Evolutionary conservation across 1,284 basidiomycete genomes (phyloP).

Genomic region (Boletus sp.): DNA sequence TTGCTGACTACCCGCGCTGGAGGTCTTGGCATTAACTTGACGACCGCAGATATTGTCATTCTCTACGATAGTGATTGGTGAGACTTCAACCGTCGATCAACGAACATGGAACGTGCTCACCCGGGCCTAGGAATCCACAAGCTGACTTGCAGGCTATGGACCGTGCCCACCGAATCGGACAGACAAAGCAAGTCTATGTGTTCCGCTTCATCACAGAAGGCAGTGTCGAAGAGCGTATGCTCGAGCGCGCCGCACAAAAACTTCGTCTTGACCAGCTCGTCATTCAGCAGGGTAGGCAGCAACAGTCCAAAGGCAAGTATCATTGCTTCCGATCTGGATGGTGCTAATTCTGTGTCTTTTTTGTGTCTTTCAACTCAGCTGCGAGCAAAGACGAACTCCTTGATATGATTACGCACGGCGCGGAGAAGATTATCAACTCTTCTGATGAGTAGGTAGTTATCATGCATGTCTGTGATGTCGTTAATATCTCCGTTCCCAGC

Average conservation of each 20-base stretch:
- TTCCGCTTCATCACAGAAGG: slow-evolving; percentile 98
- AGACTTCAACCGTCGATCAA: background rate
- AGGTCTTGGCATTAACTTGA: slow-evolving; percentile 96
- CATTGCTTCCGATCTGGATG: background rate
- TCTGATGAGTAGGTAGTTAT: slow-evolving; percentile 52
- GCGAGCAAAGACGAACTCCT: slow-evolving; percentile 96
- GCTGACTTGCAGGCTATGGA: slow-evolving; percentile 99
- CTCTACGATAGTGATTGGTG: slow-evolving; percentile 98
- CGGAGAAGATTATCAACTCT: slow-evolving; percentile 93
- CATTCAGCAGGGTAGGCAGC: slow-evolving; percentile 91
- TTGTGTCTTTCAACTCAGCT: slow-evolving; percentile 40
- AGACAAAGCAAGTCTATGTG: slow-evolving; percentile 98
- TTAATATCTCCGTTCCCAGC: slow-evolving; percentile 37
- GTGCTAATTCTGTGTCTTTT: background rate
- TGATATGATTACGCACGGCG: slow-evolving; percentile 99
- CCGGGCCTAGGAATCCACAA: slow-evolving; percentile 81
- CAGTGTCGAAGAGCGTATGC: slow-evolving; percentile 96
- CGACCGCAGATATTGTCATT: slow-evolving; percentile 93
- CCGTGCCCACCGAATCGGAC: slow-evolving; percentile 97
- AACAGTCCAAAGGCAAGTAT: slow-evolving; percentile 60
- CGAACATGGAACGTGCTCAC: slow-evolving; percentile 13
- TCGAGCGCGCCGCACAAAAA: slow-evolving; percentile 97
- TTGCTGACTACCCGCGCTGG: slow-evolving; percentile 98
- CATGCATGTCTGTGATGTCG: background rate
- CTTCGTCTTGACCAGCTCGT: slow-evolving; percentile 95